Evolutionary conservation across 192 early-diverging fungal species (phyloP).

Genomic region (Neocallimastix lanati): DNA sequence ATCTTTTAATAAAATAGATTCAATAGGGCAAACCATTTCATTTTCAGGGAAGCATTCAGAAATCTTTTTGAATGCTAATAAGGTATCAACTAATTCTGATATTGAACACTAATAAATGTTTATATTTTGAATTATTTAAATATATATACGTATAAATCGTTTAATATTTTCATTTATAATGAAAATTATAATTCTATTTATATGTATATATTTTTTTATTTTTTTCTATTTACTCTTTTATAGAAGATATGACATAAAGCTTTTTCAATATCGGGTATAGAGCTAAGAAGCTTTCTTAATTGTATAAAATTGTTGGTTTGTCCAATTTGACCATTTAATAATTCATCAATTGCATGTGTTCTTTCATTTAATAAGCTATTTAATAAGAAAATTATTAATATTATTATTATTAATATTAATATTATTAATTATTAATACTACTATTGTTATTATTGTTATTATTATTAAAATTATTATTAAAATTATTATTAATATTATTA

Average conservation of each 20-base stretch:
- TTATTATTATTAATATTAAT: too few species aligned
- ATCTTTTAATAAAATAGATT: neutral
- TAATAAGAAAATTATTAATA: too few species aligned
- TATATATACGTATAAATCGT: too few species aligned
- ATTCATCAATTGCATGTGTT: slow-evolving; percentile 37
- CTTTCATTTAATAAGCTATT: slow-evolving; percentile 26
- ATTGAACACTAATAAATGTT: neutral
- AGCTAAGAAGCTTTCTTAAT: neutral
- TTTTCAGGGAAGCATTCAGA: neutral
- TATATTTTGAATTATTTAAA: too few species aligned
- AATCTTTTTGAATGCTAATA: neutral
- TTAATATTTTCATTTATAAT: too few species aligned
- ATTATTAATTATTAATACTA: too few species aligned
- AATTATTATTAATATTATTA: too few species aligned
- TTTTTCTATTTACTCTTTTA: neutral
- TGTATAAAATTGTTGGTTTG: neutral
- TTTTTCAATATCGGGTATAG: neutral
- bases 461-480: too few species aligned
- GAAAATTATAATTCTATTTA: neutral
- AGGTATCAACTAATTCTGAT: neutral
- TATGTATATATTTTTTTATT: too few species aligned
- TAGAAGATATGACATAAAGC: neutral
- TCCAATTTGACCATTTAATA: slow-evolving; percentile 11
- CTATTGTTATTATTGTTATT: too few species aligned
- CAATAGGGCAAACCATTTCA: neutral